A percentile compares a stretch with the other conserved stretches of the same genome.
Conservation (phyloP, 352 stramenopile genomes). For the Phytophthora palmivora region DNA sequence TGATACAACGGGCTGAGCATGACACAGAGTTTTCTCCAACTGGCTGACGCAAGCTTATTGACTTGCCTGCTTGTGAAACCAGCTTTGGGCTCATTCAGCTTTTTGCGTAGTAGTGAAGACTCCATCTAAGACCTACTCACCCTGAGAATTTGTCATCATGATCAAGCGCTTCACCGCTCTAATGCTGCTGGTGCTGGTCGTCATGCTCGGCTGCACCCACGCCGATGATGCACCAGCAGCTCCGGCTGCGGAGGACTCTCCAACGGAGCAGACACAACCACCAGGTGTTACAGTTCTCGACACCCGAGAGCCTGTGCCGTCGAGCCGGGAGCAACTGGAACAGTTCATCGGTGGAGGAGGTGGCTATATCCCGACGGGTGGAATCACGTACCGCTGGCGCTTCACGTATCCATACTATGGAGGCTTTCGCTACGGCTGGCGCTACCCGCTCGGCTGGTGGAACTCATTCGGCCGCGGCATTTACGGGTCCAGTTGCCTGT, state of each 20-base stretch:
- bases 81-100: slow-evolving; percentile 26
- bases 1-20: slow-evolving; percentile 17
- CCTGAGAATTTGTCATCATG: slow-evolving; percentile 11
- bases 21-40: slow-evolving; percentile 21
- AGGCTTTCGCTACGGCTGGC: slow-evolving; percentile 43
- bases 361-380: slow-evolving; percentile 39
- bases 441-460: slow-evolving; percentile 52
- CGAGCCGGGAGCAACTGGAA: slow-evolving; percentile 32
- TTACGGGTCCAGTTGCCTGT: slow-evolving; percentile 40
- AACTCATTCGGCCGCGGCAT: slow-evolving; percentile 37
- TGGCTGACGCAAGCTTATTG: slow-evolving; percentile 6
- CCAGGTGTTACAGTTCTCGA: slow-evolving; percentile 32
- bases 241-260: neutral
- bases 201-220: slow-evolving; percentile 30
- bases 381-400: slow-evolving; percentile 43
- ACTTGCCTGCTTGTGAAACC: neutral
- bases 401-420: slow-evolving; percentile 33
- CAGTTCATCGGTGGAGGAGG: slow-evolving; percentile 29
- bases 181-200: slow-evolving; percentile 34
- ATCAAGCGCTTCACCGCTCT: slow-evolving; percentile 37
- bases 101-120: slow-evolving; percentile 30
- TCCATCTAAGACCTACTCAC: slow-evolving; percentile 5
- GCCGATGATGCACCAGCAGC: slow-evolving; percentile 29
- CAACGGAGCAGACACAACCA: slow-evolving; percentile 28
- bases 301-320: slow-evolving; percentile 31